Conservation (phyloP, 2,329 filamentous ascomycete genomes). For the Meredithiella fracta region DNA sequence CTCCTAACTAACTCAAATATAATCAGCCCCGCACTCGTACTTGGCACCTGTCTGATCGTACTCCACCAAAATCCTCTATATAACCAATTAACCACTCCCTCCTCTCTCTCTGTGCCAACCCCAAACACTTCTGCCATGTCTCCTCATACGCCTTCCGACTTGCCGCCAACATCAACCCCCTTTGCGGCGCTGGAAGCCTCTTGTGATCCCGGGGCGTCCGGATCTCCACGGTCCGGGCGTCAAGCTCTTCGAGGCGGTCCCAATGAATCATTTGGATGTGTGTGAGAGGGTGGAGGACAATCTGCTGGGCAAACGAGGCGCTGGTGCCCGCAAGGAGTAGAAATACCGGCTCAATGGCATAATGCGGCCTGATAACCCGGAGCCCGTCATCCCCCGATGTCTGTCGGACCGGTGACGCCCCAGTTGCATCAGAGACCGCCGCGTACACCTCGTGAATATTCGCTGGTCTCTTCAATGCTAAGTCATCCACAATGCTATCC, state of each 20-base stretch:
- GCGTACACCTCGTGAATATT: background rate
- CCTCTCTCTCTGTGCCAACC: constrained; percentile 39
- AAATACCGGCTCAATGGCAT: constrained; percentile 57
- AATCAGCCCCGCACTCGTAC: constrained; percentile 59
- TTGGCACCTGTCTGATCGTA: constrained; percentile 57
- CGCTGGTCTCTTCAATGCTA: constrained; percentile 7
- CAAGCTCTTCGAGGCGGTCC: constrained; percentile 54
- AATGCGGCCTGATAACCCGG: constrained; percentile 53
- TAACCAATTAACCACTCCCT: constrained; percentile 43
- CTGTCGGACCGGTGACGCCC: constrained; percentile 21
- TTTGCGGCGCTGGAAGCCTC: constrained; percentile 16
- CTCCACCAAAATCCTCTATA: constrained; percentile 58
- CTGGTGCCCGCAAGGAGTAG: constrained; percentile 51
- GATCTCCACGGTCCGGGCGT: constrained; percentile 33
- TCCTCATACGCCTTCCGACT: constrained; percentile 59
- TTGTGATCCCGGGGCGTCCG: constrained; percentile 13
- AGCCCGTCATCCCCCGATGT: background rate
- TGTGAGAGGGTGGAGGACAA: constrained; percentile 53
- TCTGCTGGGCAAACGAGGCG: constrained; percentile 52
- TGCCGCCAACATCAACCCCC: constrained; percentile 40
- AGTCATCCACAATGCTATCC: constrained; percentile 31
- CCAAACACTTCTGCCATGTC: constrained; percentile 43
- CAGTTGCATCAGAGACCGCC: constrained; percentile 19
- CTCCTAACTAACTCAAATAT: constrained; percentile 62
- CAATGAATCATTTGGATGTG: constrained; percentile 59